A percentile compares a stretch with the other conserved stretches of the same genome.
phyloP scores from a whole-genome alignment of 768 basidiomycete genomes.

The Exidia glandulosa region DNA sequence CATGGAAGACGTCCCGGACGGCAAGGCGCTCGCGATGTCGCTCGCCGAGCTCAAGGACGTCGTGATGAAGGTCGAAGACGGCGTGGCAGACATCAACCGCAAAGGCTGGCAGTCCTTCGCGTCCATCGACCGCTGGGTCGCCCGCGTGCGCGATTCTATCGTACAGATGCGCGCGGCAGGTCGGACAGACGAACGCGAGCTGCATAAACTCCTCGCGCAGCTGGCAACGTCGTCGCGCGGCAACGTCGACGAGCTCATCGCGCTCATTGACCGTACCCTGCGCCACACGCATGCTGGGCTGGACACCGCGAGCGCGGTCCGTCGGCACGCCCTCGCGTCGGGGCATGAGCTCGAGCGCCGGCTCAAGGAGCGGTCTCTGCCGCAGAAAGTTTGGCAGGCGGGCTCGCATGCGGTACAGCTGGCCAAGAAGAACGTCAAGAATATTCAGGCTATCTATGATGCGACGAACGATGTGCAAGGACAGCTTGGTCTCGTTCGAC shows the following conservation, averaged over 20 bases:
- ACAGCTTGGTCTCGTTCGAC: neutral
- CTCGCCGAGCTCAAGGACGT: neutral
- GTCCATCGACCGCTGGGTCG: neutral
- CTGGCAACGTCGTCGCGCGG: neutral
- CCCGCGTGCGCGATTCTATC: neutral
- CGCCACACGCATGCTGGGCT: neutral
- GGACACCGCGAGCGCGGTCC: neutral
- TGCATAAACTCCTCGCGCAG: neutral
- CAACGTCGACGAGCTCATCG: neutral
- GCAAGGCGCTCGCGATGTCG: neutral
- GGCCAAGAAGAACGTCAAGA: neutral
- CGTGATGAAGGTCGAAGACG: neutral
- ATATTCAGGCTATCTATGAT: neutral
- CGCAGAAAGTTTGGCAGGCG: neutral
- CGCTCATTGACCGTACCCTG: neutral
- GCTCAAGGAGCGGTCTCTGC: neutral
- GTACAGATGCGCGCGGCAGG: neutral
- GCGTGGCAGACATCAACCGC: neutral
- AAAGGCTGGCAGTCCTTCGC: neutral
- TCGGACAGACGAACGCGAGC: neutral
- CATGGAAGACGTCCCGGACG: neutral
- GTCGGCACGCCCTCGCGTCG: neutral
- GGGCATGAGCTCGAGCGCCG: neutral
- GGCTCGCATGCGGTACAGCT: neutral
- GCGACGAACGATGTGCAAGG: neutral